phyloP scores from a whole-genome alignment of 345 rosid genomes.

The Jatropha curcas region DNA sequence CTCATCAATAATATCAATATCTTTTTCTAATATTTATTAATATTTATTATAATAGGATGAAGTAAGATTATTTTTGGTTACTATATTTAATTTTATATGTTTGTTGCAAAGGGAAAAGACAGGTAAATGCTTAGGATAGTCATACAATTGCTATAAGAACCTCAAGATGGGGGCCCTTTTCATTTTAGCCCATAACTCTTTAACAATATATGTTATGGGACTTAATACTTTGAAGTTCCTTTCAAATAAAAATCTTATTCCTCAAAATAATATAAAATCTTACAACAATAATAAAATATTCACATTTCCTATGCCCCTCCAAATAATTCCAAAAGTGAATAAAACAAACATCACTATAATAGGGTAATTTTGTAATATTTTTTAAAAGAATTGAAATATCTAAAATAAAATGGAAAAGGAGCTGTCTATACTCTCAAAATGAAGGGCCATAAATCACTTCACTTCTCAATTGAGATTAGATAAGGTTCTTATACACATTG shows the following conservation, averaged over 20 bases:
- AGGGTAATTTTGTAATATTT: not conserved
- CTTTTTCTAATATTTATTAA: no score
- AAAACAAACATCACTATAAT: no score
- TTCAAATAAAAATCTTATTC: slow-evolving; percentile 5
- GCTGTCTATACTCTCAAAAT: slow-evolving; percentile 7
- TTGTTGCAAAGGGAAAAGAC: no score
- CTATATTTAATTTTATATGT: no score
- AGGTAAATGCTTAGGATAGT: not conserved
- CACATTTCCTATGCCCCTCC: not conserved
- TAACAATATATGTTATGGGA: not conserved
- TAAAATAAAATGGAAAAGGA: not conserved
- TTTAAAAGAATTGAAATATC: not conserved
- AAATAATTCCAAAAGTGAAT: not conserved
- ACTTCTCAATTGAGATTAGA: not conserved
- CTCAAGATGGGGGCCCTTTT: not conserved
- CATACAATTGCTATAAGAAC: not conserved
- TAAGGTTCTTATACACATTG: not conserved
- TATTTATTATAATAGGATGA: no score
- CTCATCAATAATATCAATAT: no score
- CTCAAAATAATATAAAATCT: no score
- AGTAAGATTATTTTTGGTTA: no score
- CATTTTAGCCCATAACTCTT: slow-evolving; percentile 5
- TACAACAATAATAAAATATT: not conserved
- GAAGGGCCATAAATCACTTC: slow-evolving; percentile 17
- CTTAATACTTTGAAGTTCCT: not conserved